Evolutionary conservation across 345 rosid species (phyloP).

Genomic region (Camelina sativa): DNA sequence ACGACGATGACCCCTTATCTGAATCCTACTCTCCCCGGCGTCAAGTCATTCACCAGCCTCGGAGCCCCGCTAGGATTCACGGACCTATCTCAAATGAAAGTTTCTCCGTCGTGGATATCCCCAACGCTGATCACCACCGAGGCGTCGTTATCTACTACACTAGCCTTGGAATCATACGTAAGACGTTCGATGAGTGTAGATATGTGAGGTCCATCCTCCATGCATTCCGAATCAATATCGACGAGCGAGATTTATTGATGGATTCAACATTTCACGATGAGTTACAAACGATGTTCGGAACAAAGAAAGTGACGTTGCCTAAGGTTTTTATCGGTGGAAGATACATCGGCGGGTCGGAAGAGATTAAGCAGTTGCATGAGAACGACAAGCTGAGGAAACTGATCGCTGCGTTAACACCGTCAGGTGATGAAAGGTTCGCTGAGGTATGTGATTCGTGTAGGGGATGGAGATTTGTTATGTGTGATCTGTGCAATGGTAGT

Average conservation of each 20-base stretch:
- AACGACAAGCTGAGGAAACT: conserved; percentile 54
- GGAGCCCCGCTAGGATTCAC: conserved; percentile 47
- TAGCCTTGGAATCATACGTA: conserved; percentile 73
- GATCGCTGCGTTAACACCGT: conserved; percentile 40
- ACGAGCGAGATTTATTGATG: conserved; percentile 86
- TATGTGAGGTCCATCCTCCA: conserved; percentile 64
- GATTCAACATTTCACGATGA: conserved; percentile 60
- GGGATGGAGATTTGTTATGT: conserved; percentile 60
- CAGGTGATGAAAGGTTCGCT: conserved; percentile 13
- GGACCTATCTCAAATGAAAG: conserved; percentile 42
- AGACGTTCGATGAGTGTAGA: conserved; percentile 77
- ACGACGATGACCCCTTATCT: conserved; percentile 5
- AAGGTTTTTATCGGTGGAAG: conserved; percentile 58
- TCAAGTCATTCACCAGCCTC: conserved; percentile 69
- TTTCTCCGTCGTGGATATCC: conserved; percentile 24
- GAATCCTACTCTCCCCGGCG: conserved; percentile 41
- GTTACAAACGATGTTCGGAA: conserved; percentile 53
- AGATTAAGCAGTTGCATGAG: conserved; percentile 51
- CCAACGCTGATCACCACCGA: conserved; percentile 47
- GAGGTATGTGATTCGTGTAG: conserved; percentile 50
- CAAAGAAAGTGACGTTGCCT: conserved; percentile 44
- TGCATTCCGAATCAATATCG: conserved; percentile 55
- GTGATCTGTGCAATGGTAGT: conserved; percentile 62
- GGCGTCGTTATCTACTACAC: conserved; percentile 72
- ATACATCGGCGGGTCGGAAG: conserved; percentile 56